phyloP scores from a whole-genome alignment of 2,329 filamentous ascomycete genomes.

The Hypoxylon sp. region DNA sequence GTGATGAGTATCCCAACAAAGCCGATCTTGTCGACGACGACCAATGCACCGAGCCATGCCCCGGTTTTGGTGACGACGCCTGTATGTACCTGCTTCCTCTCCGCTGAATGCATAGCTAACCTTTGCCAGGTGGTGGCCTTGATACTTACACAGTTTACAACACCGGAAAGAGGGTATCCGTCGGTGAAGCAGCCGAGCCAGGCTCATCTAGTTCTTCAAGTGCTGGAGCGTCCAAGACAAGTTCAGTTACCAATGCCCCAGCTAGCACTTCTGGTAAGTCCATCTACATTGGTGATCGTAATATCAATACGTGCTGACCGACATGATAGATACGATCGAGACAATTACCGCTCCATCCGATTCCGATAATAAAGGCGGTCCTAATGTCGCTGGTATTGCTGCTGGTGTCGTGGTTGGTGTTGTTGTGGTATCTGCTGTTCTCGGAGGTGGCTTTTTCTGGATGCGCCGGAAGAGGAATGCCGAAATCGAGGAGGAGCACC shows the following conservation, averaged over 20 bases:
- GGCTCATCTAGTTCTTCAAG: constrained; percentile 53
- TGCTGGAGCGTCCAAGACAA: constrained; percentile 45
- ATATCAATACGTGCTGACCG: constrained; percentile 1
- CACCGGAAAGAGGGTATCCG: constrained; percentile 62
- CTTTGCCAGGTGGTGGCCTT: constrained; percentile 59
- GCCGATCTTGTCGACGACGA: constrained; percentile 67
- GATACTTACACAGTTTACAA: constrained; percentile 66
- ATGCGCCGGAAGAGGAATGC: constrained; percentile 82
- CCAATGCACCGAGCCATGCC: constrained; percentile 76
- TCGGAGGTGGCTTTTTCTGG: constrained; percentile 80
- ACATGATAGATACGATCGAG: constrained; percentile 25
- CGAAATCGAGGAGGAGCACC: constrained; percentile 87
- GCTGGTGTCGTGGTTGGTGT: constrained; percentile 91
- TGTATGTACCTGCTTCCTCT: constrained; percentile 69
- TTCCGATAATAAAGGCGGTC: constrained; percentile 53
- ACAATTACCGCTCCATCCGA: constrained; percentile 48
- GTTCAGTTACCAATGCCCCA: constrained; percentile 27
- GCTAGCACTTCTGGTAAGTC: constrained; percentile 43
- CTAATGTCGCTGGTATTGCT: constrained; percentile 87
- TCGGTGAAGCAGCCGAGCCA: constrained; percentile 54
- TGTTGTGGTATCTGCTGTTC: constrained; percentile 75
- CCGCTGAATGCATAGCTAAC: constrained; percentile 33
- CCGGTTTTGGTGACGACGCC: constrained; percentile 71
- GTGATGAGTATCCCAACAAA: constrained; percentile 74
- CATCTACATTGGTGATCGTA: not conserved